phyloP scores from a whole-genome alignment of 108 stramenopile species.

The Pelagomonas calceolata region DNA sequence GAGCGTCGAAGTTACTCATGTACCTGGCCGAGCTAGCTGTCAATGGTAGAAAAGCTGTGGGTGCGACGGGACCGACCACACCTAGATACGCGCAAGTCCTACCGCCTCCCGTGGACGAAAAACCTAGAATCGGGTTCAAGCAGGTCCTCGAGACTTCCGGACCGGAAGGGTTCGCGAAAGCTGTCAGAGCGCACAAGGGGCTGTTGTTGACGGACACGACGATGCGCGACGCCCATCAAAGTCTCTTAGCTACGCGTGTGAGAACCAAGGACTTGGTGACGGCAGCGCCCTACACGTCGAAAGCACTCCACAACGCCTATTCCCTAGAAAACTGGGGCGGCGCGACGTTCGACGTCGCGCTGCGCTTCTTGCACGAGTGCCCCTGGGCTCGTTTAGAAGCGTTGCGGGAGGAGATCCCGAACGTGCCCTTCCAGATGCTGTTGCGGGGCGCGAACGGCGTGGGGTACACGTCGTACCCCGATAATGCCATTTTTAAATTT shows the following conservation, averaged over 20 bases:
- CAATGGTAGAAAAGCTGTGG: constrained; percentile 58
- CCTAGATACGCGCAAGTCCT: constrained; percentile 27
- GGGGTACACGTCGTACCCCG: constrained; percentile 70
- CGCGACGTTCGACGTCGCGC: constrained; percentile 87
- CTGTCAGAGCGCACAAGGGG: constrained; percentile 72
- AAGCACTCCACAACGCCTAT: constrained; percentile 58
- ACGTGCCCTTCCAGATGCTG: constrained; percentile 72
- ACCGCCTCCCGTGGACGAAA: constrained; percentile 16
- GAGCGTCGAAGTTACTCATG: constrained; percentile 54
- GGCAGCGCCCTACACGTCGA: constrained; percentile 64
- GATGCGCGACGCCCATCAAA: constrained; percentile 96
- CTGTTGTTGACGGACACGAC: constrained; percentile 90
- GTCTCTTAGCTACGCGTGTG: constrained; percentile 86
- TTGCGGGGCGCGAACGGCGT: constrained; percentile 74
- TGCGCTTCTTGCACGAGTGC: constrained; percentile 71
- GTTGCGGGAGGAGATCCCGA: constrained; percentile 55
- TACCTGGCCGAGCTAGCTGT: constrained; percentile 75
- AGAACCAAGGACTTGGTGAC: constrained; percentile 75
- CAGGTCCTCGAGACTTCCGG: constrained; percentile 52
- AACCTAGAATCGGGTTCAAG: constrained; percentile 23
- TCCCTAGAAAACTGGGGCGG: constrained; percentile 90
- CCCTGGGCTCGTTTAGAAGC: constrained; percentile 64
- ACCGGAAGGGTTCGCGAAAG: constrained; percentile 76
- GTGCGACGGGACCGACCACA: constrained; percentile 29
- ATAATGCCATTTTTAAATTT: constrained; percentile 69